A percentile compares a stretch with the other conserved stretches of the same genome.
Evolutionary conservation across 129 eudicot genomes (phyloP).

Genomic region (sunflower (Helianthus annuus)): HanXRQr2.0-SUNRISE NC_035434.2:167421097-167421596

Average conservation of each 20-base stretch:
- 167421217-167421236: no score
- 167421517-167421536: background rate
- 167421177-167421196: no score
- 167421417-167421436: slow-evolving; percentile 41
- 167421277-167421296: no score
- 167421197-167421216: no score
- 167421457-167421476: slow-evolving; percentile 33
- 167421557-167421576: background rate
- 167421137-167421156: no score
- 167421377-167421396: slow-evolving; percentile 10
- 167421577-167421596: background rate
- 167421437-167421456: slow-evolving; percentile 42
- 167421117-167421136: no score
- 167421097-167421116: no score
- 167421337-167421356: background rate
- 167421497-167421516: slow-evolving; percentile 31
- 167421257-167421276: no score
- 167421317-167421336: no score
- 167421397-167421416: slow-evolving; percentile 40
- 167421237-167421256: no score
- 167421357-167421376: background rate
- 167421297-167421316: no score
- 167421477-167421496: slow-evolving; percentile 42
- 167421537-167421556: background rate
- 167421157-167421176: no score